These are phyloP conservation scores for Myxozyma lipomycoides DNA, from an alignment of 805 yeast species.

Conservation along the genomic window DNA sequence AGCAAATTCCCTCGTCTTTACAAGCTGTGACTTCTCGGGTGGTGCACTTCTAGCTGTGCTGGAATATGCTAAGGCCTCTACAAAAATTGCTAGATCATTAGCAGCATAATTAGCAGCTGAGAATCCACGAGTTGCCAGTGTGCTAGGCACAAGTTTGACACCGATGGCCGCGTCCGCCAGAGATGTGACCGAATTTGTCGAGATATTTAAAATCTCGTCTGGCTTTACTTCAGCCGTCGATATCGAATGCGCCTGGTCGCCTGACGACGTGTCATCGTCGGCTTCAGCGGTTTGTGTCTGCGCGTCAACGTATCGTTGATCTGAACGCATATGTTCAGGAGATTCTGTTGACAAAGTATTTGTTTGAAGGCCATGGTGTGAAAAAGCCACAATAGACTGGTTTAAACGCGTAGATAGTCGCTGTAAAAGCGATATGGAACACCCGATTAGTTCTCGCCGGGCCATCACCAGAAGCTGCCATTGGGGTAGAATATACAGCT, in stretches of 20 bases:
- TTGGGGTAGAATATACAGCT: slow-evolving; percentile 19
- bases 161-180: not conserved
- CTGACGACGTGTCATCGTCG: too few relatives aligned
- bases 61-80: slow-evolving; percentile 10
- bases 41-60: not conserved
- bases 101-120: slow-evolving; percentile 14
- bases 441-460: slow-evolving; percentile 11
- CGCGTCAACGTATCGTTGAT: slow-evolving; percentile 7
- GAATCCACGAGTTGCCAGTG: slow-evolving; percentile 4
- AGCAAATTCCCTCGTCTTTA: slow-evolving; percentile 6
- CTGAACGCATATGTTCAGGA: not conserved
- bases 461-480: slow-evolving; percentile 9
- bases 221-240: too few relatives aligned
- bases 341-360: not conserved
- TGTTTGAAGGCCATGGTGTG: slow-evolving; percentile 1
- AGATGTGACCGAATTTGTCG: not conserved
- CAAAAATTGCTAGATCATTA: slow-evolving; percentile 9
- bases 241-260: too few relatives aligned
- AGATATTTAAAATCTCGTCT: not conserved
- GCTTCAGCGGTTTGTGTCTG: slow-evolving; percentile 23
- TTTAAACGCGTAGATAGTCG: too few relatives aligned
- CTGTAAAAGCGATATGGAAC: slow-evolving; percentile 2
- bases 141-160: slow-evolving; percentile 3
- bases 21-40: slow-evolving; percentile 2
- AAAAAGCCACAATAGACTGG: not conserved